Evolutionary conservation across 1,139 yeast genomes (phyloP), one percentile per base, ranked within the genome.

Genomic region (Yamadazyma oceani): DNA sequence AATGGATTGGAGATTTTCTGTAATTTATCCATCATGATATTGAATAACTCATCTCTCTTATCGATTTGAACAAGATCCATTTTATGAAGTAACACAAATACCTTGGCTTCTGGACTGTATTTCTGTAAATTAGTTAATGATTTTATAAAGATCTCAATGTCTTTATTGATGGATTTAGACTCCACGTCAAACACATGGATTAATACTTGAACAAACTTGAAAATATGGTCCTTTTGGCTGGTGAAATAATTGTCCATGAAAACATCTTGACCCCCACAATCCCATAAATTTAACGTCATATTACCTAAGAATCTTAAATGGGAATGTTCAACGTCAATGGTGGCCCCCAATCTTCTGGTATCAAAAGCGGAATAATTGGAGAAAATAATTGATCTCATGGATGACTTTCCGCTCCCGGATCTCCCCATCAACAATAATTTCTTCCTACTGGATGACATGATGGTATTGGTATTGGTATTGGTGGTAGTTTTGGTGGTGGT

Each of bases 151-250:
- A 92, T 89, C 49, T 88, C 97, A 49, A 90, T 87, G 59, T 92
- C 99, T 58, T 89, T 90, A 43, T 86, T 82, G 26, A 90, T 92
- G 55, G 88, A 92, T 58, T 87, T 87, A 36, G 92, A 82, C 56
- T 90, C 97, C 30, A 92, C 97, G 50, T 92, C 99, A 59, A 92
- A 92, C 17, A 92, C 98, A 62, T 90, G 96, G 47, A 94, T 92
- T 31, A 92, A 73, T n/a, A 94, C 97, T 58, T 92, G 97, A 16
- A 92, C 97, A 86, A 88, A 88, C 53, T 89, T 85, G 66, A 92
- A 92, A 33, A 90, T 89, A 57, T 87, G 95, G 57, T 86, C 95
- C 55, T 90, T 77, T 57, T 90, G 92, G 41, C 85, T 79, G 6
- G 94, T 79, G 53, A 86, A 82, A 58, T 92, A 92, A 62, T 89